phyloP scores from a whole-genome alignment of 345 rosid genomes.

The Eucalyptus cloeziana region DNA sequence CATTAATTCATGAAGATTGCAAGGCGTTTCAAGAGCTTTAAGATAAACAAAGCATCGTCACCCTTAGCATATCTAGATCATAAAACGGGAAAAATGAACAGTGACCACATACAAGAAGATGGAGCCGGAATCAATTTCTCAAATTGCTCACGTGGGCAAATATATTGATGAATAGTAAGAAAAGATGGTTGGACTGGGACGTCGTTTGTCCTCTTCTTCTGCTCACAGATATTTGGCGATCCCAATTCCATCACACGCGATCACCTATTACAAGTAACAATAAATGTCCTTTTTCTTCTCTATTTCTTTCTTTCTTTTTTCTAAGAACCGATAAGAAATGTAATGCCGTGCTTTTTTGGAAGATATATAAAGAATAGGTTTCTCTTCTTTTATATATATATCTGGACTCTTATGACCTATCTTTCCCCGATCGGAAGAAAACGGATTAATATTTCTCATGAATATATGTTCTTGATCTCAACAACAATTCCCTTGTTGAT shows the following conservation, averaged over 20 bases:
- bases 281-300: not conserved
- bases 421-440: not conserved
- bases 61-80: not conserved
- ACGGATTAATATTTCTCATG: not conserved
- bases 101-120: not conserved
- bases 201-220: not conserved
- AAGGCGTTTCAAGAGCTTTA: not conserved
- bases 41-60: not conserved
- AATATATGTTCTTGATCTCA: not conserved
- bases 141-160: not conserved
- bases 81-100: not conserved
- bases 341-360: not conserved
- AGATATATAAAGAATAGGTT: too few species aligned
- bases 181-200: not conserved
- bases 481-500: not conserved
- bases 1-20: not conserved
- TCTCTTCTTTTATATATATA: too few species aligned
- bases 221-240: not conserved
- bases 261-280: not conserved
- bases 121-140: not conserved
- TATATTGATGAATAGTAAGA: not conserved
- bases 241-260: not conserved
- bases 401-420: not conserved
- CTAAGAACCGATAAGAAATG: not conserved
- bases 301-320: too few species aligned